Evolutionary conservation across 1,284 basidiomycete genomes (phyloP).

Genomic region (Ganoderma sp.): DNA sequence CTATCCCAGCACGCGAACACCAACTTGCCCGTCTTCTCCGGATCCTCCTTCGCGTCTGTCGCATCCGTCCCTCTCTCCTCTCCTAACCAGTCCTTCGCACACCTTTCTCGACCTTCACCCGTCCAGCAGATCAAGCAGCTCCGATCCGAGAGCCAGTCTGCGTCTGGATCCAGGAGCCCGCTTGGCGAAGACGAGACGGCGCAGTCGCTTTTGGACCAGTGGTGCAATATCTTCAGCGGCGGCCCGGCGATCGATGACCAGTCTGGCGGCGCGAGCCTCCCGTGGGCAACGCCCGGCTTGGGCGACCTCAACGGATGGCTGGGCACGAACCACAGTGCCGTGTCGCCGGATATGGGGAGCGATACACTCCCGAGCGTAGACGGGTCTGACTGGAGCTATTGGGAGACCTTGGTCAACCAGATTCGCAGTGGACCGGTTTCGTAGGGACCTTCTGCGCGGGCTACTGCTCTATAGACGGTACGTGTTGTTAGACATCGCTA

Average conservation of each 20-base stretch:
- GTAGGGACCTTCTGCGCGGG: slow-evolving; percentile 10
- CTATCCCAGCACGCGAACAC: slow-evolving; percentile 15
- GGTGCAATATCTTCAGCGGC: slow-evolving; percentile 78
- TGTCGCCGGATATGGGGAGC: slow-evolving; percentile 30
- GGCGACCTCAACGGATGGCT: slow-evolving; percentile 68
- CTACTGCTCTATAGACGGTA: neutral
- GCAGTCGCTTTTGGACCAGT: slow-evolving; percentile 78
- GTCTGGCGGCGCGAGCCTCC: slow-evolving; percentile 53
- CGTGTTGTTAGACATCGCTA: slow-evolving; percentile 4
- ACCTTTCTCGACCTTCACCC: slow-evolving; percentile 23
- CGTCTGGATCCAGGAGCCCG: slow-evolving; percentile 57
- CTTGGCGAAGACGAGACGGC: slow-evolving; percentile 76
- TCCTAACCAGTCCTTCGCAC: slow-evolving; percentile 18
- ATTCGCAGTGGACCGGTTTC: slow-evolving; percentile 61
- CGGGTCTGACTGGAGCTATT: slow-evolving; percentile 78
- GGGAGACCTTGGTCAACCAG: slow-evolving; percentile 80
- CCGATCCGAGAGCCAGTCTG: slow-evolving; percentile 46
- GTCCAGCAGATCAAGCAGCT: slow-evolving; percentile 51
- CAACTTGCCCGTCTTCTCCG: slow-evolving; percentile 20
- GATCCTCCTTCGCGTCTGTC: slow-evolving; percentile 31
- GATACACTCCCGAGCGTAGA: slow-evolving; percentile 54
- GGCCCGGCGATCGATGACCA: slow-evolving; percentile 60
- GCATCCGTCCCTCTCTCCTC: slow-evolving; percentile 25
- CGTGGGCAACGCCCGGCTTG: slow-evolving; percentile 67
- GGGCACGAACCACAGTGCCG: slow-evolving; percentile 40